A percentile compares a stretch with the other conserved stretches of the same genome.
These are phyloP conservation scores for Psilocybe tampanensis DNA, from an alignment of 768 basidiomycete genomes.

Conservation along the genomic window DNA sequence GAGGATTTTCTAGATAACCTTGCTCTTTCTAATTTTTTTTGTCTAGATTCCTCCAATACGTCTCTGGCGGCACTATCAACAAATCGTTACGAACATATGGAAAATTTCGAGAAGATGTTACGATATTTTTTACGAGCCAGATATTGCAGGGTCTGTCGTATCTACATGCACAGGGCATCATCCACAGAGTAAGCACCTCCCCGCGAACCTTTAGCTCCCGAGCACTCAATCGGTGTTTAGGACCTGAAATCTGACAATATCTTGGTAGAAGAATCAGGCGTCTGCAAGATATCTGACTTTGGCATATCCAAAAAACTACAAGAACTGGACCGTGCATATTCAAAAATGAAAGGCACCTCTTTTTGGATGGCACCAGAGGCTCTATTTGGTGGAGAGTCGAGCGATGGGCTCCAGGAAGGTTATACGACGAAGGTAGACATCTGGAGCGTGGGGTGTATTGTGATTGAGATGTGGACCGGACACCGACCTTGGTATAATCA, in stretches of 20 bases:
- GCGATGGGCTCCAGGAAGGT: conserved; percentile 43
- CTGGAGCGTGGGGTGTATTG: conserved; percentile 93
- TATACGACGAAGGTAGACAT: conserved; percentile 97
- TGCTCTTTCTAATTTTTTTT: conserved; percentile 4
- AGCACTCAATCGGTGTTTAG: conserved; percentile 33
- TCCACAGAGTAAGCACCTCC: conserved; percentile 67
- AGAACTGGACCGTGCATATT: conserved; percentile 60
- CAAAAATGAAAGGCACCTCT: conserved; percentile 86
- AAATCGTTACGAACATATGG: conserved; percentile 78
- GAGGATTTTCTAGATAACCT: not conserved
- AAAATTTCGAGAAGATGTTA: conserved; percentile 80
- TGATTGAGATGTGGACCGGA: conserved; percentile 97
- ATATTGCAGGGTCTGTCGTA: conserved; percentile 88
- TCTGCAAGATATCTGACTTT: conserved; percentile 96
- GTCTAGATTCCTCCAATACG: conserved; percentile 89
- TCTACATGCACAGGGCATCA: conserved; percentile 80
- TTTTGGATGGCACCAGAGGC: conserved; percentile 98
- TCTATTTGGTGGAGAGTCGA: conserved; percentile 53
- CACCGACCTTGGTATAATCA: conserved; percentile 83
- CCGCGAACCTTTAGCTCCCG: not conserved
- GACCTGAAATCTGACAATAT: conserved; percentile 96
- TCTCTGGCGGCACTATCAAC: conserved; percentile 92
- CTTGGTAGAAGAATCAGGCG: conserved; percentile 79
- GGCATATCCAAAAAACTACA: conserved; percentile 93
- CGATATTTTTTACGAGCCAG: conserved; percentile 84